Base-by-base conservation (phyloP, 1,139 yeast genomes). In the Ogataea hybrid region DNA sequence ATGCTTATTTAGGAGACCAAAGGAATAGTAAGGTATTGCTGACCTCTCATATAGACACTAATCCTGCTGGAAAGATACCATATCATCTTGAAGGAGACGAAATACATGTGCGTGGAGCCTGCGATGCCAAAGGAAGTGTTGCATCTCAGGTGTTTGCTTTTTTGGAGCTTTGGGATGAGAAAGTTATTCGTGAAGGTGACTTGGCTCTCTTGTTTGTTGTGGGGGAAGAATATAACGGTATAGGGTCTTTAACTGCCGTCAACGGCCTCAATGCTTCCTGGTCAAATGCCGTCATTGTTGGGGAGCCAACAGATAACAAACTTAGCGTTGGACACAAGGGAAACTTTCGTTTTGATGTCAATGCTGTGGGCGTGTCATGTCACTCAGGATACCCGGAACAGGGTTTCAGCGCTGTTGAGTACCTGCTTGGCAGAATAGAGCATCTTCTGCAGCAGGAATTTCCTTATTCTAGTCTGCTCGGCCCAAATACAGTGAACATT, bases 261-360 rank as follows among this genome's bases (percentile, higher is more conserved):
- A 56, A 57, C 2, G 28, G 60, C 15, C 56, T 78, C 36, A 71
- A 68, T 17, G 72, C 70, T n/a, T 51, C 61, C 2, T 81, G 84
- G 84, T 75, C 73, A 7, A 76, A 74, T 8, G 56, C 72, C 11
- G 85, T 73, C 12, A 71, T 81, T 36, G 81, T 81, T 60, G 87
- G 88, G 9, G 89, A 81, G 55, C 88, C 89, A n/a, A 81, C 89
- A 0, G 86, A 80, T 50, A 64, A 73, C 55, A 79, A 77, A 51
- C 66, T 81, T 12, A 84, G 84, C 5, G 74, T 73, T 7, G 88
- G 87, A 5, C 89, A 81, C 54, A 81, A 81, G 54, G 81, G 88
- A 54, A 57, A 63, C 50, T 65, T 68, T 50, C 41, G 63, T 49
- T 62, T 76, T 50, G 58, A 66, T 30, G 56, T 79, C 28, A 48